Conservation (phyloP, 1,284 basidiomycete genomes). For the Sporisorium scitamineum region DNA sequence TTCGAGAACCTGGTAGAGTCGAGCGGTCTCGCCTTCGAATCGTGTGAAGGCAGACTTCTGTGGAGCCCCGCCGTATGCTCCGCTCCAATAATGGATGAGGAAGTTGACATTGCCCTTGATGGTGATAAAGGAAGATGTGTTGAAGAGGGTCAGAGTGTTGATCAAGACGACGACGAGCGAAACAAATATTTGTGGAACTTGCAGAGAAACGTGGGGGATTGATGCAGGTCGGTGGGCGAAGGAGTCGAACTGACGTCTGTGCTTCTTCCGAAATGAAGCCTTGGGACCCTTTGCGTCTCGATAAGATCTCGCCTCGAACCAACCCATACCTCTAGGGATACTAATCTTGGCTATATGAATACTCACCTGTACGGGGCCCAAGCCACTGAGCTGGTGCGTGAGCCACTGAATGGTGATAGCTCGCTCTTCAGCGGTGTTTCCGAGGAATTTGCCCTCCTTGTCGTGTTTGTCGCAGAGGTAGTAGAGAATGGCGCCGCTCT, state of each 20-base stretch:
- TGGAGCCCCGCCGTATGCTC: constrained; percentile 49
- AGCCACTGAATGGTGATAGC: constrained; percentile 57
- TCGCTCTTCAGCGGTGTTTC: constrained; percentile 50
- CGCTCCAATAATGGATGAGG: constrained; percentile 32
- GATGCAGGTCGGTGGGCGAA: background rate
- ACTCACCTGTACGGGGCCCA: constrained; percentile 50
- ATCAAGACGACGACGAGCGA: background rate
- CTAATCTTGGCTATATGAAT: background rate
- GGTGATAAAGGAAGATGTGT: background rate
- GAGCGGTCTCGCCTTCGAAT: constrained; percentile 58
- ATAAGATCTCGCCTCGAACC: too few species aligned
- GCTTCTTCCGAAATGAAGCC: background rate
- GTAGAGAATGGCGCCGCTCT: constrained; percentile 57
- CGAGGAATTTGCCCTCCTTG: constrained; percentile 40
- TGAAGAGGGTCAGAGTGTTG: background rate
- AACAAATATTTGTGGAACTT: background rate
- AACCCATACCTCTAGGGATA: too few species aligned
- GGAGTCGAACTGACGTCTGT: background rate
- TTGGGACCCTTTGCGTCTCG: too few species aligned
- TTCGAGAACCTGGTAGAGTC: constrained; percentile 59
- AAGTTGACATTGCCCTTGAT: constrained; percentile 45
- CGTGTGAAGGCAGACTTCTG: constrained; percentile 52
- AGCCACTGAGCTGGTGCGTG: constrained; percentile 53
- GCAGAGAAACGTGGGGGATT: too few species aligned
- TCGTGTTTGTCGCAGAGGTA: constrained; percentile 64